phyloP scores from a whole-genome alignment of 75 land plant species.

The Larix kaempferi region DNA sequence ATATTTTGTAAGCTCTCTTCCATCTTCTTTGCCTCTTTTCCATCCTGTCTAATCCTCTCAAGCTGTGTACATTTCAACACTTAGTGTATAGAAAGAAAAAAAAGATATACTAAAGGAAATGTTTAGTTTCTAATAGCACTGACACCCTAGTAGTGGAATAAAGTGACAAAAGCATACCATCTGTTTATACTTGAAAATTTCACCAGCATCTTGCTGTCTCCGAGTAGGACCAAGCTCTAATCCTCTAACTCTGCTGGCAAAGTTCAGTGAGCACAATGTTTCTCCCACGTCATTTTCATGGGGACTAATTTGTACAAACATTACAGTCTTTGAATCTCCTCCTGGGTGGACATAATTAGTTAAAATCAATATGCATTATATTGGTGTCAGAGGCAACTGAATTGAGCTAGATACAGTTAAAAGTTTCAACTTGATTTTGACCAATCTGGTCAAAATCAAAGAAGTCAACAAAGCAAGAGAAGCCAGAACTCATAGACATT shows the following conservation, averaged over 20 bases:
- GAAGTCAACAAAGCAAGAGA: not conserved
- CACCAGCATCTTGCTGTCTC: constrained; percentile 44
- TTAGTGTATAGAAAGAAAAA: not conserved
- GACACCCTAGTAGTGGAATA: not conserved
- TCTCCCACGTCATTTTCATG: constrained; percentile 51
- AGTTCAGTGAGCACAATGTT: constrained; percentile 51
- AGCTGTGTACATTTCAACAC: constrained; percentile 33
- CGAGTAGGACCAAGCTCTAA: constrained; percentile 52
- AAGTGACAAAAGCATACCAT: constrained; percentile 30
- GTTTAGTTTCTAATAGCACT: not conserved
- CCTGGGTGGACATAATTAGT: constrained; percentile 21
- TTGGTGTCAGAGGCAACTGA: not conserved
- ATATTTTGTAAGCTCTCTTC: constrained; percentile 63
- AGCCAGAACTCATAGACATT: not conserved
- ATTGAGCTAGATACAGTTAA: not conserved
- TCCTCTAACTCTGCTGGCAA: constrained; percentile 60
- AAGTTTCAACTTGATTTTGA: not conserved
- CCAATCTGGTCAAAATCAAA: not conserved
- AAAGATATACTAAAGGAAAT: not conserved
- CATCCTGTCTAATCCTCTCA: constrained; percentile 79
- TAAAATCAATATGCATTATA: not conserved
- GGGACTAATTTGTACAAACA: constrained; percentile 69
- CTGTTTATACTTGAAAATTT: constrained; percentile 54
- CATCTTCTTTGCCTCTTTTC: constrained; percentile 57
- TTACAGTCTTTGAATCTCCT: constrained; percentile 61